A percentile compares a stretch with the other conserved stretches of the same genome.
These are phyloP conservation scores for Erigeron philadelphicus DNA, from an alignment of 140 eudicot genomes.

Conservation along the genomic window DNA sequence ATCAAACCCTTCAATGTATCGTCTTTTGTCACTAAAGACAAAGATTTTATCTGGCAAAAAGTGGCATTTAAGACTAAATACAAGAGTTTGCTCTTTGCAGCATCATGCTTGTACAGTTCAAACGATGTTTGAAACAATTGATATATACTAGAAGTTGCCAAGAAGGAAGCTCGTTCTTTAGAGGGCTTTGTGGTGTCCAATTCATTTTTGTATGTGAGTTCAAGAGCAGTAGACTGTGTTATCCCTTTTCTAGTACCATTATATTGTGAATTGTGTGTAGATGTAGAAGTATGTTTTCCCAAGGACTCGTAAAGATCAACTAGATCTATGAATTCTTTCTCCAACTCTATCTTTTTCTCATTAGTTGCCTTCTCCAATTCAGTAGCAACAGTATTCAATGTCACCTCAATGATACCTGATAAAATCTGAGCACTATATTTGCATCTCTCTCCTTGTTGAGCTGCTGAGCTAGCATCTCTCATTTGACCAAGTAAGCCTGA, in stretches of 20 bases:
- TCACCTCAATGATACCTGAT: constrained; percentile 59
- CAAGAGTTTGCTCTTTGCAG: constrained; percentile 30
- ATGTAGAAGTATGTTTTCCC: constrained; percentile 36
- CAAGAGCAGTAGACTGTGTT: constrained; percentile 41
- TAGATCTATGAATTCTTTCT: constrained; percentile 56
- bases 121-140: constrained; percentile 43
- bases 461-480: constrained; percentile 36
- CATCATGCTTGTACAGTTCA: constrained; percentile 36
- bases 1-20: constrained; percentile 54
- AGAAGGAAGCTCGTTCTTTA: constrained; percentile 43
- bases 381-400: constrained; percentile 46
- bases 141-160: constrained; percentile 56
- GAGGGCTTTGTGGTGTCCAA: constrained; percentile 23
- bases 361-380: constrained; percentile 58
- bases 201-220: constrained; percentile 36
- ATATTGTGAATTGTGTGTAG: constrained; percentile 33
- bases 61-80: constrained; percentile 41
- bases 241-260: constrained; percentile 35
- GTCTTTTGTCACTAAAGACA: constrained; percentile 42
- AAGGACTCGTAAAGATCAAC: constrained; percentile 40
- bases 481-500: constrained; percentile 48
- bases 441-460: constrained; percentile 44
- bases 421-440: constrained; percentile 44
- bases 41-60: constrained; percentile 42
- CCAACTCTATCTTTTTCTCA: constrained; percentile 43